Evolutionary conservation across 2,329 filamentous ascomycete genomes (phyloP).

Genomic region (Alternaria postmessia): DNA sequence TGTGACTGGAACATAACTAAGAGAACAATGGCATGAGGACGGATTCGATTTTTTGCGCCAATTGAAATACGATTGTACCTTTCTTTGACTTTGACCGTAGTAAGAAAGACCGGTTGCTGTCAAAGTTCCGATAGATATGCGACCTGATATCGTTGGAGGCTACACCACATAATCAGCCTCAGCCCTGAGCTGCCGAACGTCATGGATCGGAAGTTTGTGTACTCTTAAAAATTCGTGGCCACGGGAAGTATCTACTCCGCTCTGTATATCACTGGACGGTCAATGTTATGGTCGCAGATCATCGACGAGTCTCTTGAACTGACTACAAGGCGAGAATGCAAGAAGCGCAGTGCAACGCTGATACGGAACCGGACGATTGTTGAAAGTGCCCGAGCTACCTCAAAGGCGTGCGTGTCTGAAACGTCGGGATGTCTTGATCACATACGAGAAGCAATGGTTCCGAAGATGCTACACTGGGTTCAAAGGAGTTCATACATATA

Average conservation of each 20-base stretch:
- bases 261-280: not conserved
- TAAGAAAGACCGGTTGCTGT: conserved; percentile 2
- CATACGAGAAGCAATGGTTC: conserved; percentile 13
- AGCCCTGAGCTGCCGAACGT: conserved; percentile 1
- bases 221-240: conserved; percentile 1
- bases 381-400: conserved; percentile 1
- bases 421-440: conserved; percentile 14
- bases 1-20: not conserved
- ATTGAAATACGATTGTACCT: not conserved
- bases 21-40: not conserved
- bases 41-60: not conserved
- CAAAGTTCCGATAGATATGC: conserved; percentile 14
- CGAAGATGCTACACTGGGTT: conserved; percentile 14
- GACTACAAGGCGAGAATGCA: not conserved
- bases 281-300: not conserved
- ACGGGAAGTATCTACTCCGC: conserved; percentile 12
- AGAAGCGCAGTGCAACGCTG: conserved; percentile 13
- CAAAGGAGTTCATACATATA: conserved; percentile 5
- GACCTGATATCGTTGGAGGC: conserved; percentile 6
- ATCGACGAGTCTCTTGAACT: not conserved
- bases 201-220: conserved; percentile 8
- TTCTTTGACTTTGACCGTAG: not conserved
- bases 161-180: conserved; percentile 13
- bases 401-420: conserved; percentile 15
- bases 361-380: conserved; percentile 2